These are phyloP conservation scores for Dorcoceras hygrometricum DNA, from an alignment of 257 asterid genomes.

Conservation along the genomic window DNA sequence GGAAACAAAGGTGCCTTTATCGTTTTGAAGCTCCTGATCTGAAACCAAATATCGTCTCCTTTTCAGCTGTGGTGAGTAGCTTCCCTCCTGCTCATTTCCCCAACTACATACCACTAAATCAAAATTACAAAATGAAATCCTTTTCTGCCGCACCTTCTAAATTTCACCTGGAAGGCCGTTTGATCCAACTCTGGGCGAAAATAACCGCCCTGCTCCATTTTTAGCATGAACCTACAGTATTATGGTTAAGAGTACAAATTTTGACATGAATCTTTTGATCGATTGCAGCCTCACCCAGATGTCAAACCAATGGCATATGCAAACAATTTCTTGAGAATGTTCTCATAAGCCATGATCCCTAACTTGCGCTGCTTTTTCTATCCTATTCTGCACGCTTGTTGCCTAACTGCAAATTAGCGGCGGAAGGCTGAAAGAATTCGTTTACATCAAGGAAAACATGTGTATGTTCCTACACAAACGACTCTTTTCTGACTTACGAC, in stretches of 20 bases:
- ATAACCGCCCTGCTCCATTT: background rate
- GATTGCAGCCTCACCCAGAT: constrained; percentile 90
- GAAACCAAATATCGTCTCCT: constrained; percentile 82
- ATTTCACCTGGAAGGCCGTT: background rate
- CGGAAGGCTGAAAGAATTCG: constrained; percentile 29
- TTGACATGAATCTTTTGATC: background rate
- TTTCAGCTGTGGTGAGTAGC: constrained; percentile 91
- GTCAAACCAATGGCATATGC: constrained; percentile 98
- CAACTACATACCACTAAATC: background rate
- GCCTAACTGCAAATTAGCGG: constrained; percentile 32
- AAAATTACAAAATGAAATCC: background rate
- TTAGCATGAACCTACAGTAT: background rate
- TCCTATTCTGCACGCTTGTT: constrained; percentile 23
- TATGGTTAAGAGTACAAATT: constrained; percentile 3
- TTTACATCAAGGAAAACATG: constrained; percentile 30
- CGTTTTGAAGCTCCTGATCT: constrained; percentile 87
- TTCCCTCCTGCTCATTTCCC: constrained; percentile 20
- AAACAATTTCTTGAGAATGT: constrained; percentile 84
- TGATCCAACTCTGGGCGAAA: background rate
- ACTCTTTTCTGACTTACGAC: constrained; percentile 21
- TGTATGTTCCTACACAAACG: constrained; percentile 19
- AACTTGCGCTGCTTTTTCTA: constrained; percentile 10
- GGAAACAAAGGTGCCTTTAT: constrained; percentile 99
- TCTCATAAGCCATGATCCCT: constrained; percentile 38
- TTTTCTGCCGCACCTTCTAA: background rate